Evolutionary conservation across 768 basidiomycete genomes (phyloP), one percentile per base, ranked within the genome.

Genomic region (Rhizopogon roseolus): DNA sequence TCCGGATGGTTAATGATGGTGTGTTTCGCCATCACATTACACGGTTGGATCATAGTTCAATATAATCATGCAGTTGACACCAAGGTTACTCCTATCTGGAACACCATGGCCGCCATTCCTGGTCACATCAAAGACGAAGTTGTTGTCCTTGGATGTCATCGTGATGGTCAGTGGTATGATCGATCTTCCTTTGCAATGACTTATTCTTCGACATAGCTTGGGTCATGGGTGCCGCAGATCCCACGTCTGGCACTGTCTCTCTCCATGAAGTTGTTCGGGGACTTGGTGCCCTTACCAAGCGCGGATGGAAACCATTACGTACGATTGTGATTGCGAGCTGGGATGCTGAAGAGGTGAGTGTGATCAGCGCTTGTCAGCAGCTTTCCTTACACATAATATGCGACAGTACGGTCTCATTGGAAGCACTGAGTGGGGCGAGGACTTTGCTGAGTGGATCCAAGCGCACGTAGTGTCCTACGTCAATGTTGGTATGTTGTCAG

Each of bases 401-500:
- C 7, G 14, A 4, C 50, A 79, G 77, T 79, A 81, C 50, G 90
- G 89, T 25, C 76, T 93, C 40, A 66, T 91, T 37, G 95, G 95
- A 27, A 89, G 86, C 62, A 95, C 91, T 4, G 96, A 98, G 69
- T 96, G 88, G 81, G 93, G 85, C 3, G 96, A 98, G 67, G 96
- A 98, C 64, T 98, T 96, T 63, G 64, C 83, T 0, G 76, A 81
- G 14, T 96, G 88, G 84, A 82, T 98, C 38, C 76, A 80, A 39
- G 74, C 86, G 34, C 81, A 95, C 57, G 88, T 86, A 41, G 93
- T 90, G 14, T 80, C 90, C 13, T 98, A 98, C 64, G 71, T 97
- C 54, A 97, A 97, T 64, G 76, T 94, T 25, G 83, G 76, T 73
- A 63, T 38, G 71, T 62, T n/a, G 17, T 44, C 19, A 19, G 5